Percentiles rank a stretch among this genome's conserved stretches.
phyloP scores from a whole-genome alignment of 1,139 yeast genomes.

The Blastobotrys elegans region DNA sequence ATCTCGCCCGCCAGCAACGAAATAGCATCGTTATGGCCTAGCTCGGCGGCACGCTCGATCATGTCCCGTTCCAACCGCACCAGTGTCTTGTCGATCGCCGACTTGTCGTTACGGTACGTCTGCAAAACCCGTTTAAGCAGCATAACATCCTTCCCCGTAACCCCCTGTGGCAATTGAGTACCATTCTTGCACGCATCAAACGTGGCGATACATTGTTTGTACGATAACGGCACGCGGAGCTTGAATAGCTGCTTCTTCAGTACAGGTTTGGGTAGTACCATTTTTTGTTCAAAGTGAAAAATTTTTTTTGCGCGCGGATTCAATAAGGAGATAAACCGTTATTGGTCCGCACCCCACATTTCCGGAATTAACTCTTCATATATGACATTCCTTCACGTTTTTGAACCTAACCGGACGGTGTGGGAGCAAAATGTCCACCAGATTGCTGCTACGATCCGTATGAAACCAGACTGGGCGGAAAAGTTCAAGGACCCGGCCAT shows the following conservation, averaged over 20 bases:
- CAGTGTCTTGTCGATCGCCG: slow-evolving; percentile 43
- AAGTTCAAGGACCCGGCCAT: slow-evolving; percentile 4
- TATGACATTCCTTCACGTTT: no score
- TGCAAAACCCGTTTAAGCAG: slow-evolving; percentile 62
- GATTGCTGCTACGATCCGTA: neutral
- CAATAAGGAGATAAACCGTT: no score
- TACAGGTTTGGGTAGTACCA: slow-evolving; percentile 17
- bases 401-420: neutral
- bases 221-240: slow-evolving; percentile 29
- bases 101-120: slow-evolving; percentile 55
- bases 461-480: slow-evolving; percentile 5
- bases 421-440: slow-evolving; percentile 4
- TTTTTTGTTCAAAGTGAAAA: neutral
- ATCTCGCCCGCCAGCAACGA: slow-evolving; percentile 56
- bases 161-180: slow-evolving; percentile 15
- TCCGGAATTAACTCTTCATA: no score
- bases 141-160: slow-evolving; percentile 48
- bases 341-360: no score
- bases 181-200: slow-evolving; percentile 21
- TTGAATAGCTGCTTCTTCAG: slow-evolving; percentile 29
- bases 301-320: neutral
- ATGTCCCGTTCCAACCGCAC: slow-evolving; percentile 62
- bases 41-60: slow-evolving; percentile 76
- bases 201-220: slow-evolving; percentile 23
- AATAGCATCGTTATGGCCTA: slow-evolving; percentile 78